A percentile compares a stretch with the other conserved stretches of the same genome.
These are phyloP conservation scores for Mesembryanthemum crystallinum DNA, from an alignment of 148 eudicot genomes.

Conservation along the genomic window DNA sequence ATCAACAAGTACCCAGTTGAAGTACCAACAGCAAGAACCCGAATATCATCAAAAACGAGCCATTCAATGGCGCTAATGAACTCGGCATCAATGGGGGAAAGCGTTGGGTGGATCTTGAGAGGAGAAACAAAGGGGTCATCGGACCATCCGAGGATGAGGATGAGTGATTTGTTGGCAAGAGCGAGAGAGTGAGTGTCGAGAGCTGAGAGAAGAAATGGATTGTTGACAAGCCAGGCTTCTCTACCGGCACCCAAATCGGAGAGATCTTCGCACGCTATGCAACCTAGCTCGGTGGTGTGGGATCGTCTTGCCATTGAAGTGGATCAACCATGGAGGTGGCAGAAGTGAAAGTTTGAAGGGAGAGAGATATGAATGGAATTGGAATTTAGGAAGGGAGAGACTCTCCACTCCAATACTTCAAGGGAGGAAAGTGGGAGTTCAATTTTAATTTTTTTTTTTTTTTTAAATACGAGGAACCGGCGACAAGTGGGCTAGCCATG, in stretches of 20 bases:
- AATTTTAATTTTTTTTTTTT: too few relatives aligned
- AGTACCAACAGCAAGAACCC: slow-evolving; percentile 80
- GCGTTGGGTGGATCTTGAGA: slow-evolving; percentile 69
- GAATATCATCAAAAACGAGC: slow-evolving; percentile 72
- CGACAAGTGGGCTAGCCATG: too few relatives aligned
- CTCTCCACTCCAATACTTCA: too few relatives aligned
- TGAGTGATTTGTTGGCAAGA: slow-evolving; percentile 54
- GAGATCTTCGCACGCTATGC: slow-evolving; percentile 65
- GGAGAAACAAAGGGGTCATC: slow-evolving; percentile 23
- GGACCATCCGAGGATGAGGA: slow-evolving; percentile 66
- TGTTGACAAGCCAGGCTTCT: slow-evolving; percentile 70
- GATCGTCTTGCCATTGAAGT: slow-evolving; percentile 51
- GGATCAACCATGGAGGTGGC: slow-evolving; percentile 19
- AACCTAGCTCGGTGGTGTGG: slow-evolving; percentile 57
- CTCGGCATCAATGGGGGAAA: slow-evolving; percentile 83
- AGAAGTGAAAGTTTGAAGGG: background rate
- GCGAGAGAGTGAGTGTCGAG: slow-evolving; percentile 78
- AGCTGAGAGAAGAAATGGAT: slow-evolving; percentile 56
- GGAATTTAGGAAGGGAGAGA: too few relatives aligned
- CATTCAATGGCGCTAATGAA: slow-evolving; percentile 72
- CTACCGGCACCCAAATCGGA: slow-evolving; percentile 73
- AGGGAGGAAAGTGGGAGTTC: too few relatives aligned
- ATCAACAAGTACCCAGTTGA: slow-evolving; percentile 75
- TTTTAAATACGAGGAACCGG: too few relatives aligned
- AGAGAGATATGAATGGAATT: background rate